These are phyloP conservation scores for Neurospora discreta DNA, from an alignment of 495 filamentous ascomycete species.

Conservation along the genomic window DNA sequence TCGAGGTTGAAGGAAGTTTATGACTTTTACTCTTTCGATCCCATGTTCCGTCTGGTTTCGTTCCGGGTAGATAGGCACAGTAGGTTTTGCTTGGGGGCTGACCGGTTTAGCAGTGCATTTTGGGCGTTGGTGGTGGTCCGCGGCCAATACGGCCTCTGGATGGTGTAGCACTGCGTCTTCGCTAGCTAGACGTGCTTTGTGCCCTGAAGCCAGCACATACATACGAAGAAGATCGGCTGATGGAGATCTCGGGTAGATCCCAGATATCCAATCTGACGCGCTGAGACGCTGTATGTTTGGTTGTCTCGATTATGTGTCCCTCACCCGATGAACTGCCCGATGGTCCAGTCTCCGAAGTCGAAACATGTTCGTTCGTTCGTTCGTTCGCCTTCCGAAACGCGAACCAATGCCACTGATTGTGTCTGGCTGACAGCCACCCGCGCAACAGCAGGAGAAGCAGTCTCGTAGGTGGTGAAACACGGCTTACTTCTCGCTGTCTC, in stretches of 20 bases:
- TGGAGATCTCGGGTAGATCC: background rate
- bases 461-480: background rate
- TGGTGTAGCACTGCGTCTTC: background rate
- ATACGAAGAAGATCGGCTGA: background rate
- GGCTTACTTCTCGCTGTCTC: background rate
- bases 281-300: background rate
- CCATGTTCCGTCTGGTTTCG: background rate
- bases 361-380: background rate
- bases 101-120: background rate
- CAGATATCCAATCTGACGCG: background rate
- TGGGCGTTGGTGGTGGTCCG: background rate
- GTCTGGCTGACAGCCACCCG: background rate
- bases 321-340: background rate
- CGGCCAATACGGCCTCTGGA: background rate
- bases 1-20: background rate
- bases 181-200: background rate
- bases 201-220: background rate
- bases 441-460: background rate
- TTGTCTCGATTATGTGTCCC: background rate
- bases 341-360: background rate
- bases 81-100: background rate
- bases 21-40: background rate
- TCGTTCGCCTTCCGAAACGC: background rate
- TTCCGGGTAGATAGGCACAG: background rate
- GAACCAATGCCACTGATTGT: background rate